phyloP scores from a whole-genome alignment of 805 yeast genomes.

The Cyberlindnera petersonii region DNA sequence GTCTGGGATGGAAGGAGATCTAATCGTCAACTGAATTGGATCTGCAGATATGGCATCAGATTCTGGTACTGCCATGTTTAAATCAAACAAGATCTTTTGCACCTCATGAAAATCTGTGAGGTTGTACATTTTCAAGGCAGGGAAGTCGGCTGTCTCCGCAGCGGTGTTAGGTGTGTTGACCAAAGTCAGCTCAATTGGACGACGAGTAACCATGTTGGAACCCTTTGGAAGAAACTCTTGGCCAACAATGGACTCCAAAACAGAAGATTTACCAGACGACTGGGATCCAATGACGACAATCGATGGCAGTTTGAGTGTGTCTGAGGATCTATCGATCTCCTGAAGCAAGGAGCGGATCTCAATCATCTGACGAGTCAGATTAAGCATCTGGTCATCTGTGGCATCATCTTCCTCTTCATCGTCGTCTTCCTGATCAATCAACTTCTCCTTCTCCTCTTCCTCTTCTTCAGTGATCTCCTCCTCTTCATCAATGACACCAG shows the following conservation, averaged over 20 bases:
- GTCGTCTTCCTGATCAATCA: slow-evolving; percentile 42
- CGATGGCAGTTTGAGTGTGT: slow-evolving; percentile 80
- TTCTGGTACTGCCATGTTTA: slow-evolving; percentile 89
- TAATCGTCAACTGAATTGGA: slow-evolving; percentile 88
- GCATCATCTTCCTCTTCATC: slow-evolving; percentile 54
- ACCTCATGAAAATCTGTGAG: slow-evolving; percentile 86
- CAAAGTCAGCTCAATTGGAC: slow-evolving; percentile 93
- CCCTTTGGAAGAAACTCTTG: slow-evolving; percentile 97
- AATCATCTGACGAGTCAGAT: slow-evolving; percentile 92
- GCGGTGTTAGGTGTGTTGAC: slow-evolving; percentile 80
- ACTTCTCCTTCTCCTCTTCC: slow-evolving; percentile 36
- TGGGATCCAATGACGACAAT: slow-evolving; percentile 98
- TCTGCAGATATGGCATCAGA: slow-evolving; percentile 85
- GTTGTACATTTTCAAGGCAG: slow-evolving; percentile 77
- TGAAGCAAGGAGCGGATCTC: slow-evolving; percentile 82
- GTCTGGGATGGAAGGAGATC: slow-evolving; percentile 89
- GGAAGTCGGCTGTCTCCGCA: slow-evolving; percentile 89
- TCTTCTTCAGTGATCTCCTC: slow-evolving; percentile 47
- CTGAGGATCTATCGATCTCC: slow-evolving; percentile 66
- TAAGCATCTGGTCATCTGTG: slow-evolving; percentile 78
- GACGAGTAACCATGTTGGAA: slow-evolving; percentile 94
- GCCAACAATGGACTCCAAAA: slow-evolving; percentile 94
- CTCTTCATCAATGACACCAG: slow-evolving; percentile 28
- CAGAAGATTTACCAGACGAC: slow-evolving; percentile 95
- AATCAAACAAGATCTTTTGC: slow-evolving; percentile 78